phyloP scores from a whole-genome alignment of 2,329 filamentous ascomycete species.

The Colletotrichum simmondsii region DNA sequence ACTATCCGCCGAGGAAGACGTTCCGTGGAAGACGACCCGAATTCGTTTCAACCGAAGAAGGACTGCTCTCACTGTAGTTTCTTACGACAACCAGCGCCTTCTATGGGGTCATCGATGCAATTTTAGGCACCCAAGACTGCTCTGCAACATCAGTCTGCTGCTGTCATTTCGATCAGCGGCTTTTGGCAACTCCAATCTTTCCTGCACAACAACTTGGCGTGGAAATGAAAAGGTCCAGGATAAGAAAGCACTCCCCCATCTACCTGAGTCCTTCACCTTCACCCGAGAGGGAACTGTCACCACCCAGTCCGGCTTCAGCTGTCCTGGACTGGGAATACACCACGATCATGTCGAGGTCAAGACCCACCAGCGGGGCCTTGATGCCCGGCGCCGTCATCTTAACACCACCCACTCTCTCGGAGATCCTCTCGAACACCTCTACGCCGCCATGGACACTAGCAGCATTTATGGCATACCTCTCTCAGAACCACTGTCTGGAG shows the following conservation, averaged over 20 bases:
- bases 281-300: slow-evolving; percentile 52
- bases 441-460: slow-evolving; percentile 89
- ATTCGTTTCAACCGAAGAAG: not conserved
- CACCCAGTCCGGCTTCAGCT: slow-evolving; percentile 53
- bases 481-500: slow-evolving; percentile 96
- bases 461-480: slow-evolving; percentile 96
- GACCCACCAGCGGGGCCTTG: slow-evolving; percentile 60
- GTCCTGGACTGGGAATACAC: slow-evolving; percentile 56
- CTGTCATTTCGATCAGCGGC: not conserved
- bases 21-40: not conserved
- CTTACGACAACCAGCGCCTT: not conserved
- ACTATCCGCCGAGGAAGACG: not conserved
- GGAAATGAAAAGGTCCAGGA: slow-evolving; percentile 59
- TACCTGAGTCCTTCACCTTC: slow-evolving; percentile 54
- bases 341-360: slow-evolving; percentile 58
- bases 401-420: slow-evolving; percentile 76
- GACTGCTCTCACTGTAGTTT: not conserved
- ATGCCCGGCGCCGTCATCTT: slow-evolving; percentile 53
- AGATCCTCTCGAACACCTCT: slow-evolving; percentile 88
- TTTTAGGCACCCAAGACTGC: slow-evolving; percentile 11
- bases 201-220: slow-evolving; percentile 23
- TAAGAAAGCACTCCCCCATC: slow-evolving; percentile 56
- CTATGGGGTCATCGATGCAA: slow-evolving; percentile 7
- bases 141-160: not conserved
- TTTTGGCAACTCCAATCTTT: not conserved